Base-by-base conservation (phyloP, 2,329 filamentous ascomycete genomes). In the Drechslerella stenobrocha region DNA sequence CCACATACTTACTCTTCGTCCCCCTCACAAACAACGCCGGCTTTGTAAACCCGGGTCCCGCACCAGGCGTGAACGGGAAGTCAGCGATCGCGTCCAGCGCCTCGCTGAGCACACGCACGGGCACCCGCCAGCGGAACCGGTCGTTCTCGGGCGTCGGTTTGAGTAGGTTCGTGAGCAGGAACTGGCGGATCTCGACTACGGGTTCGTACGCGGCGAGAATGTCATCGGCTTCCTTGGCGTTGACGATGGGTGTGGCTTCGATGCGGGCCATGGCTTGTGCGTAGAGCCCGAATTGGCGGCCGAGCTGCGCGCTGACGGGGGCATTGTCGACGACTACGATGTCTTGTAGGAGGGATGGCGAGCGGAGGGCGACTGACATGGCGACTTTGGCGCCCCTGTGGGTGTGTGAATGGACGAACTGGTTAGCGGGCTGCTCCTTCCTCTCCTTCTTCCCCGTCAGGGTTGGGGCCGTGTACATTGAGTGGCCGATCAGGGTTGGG, bases 261-360 rank as follows among this genome's bases (percentile, higher is more conserved):
- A 98, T 87, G 70, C 84, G 82, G 73, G 84, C 84, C 91, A 98
- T 96, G 63, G 85, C 92, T 53, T 84, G 83, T 20, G 95, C 81
- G 77, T 96, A 97, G 69, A 83, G 84, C 2, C 81, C 83, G 75
- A 97, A 97, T 74, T 87, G 84, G 70, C 82, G 84, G 70, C 83
- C 82, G 2, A 97, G 81, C 0, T 83, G 82, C 11, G 87, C 88
- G 75, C 95, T 90, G 6, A 95, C 81, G 1, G 92, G 92, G 2
- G 91, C 90, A 75, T 97, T 97, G 78, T 97, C 92, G 9, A 97
- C 90, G 1, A 90, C 82, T 24, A 96, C 82, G 52, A 97, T 79
- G 72, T 87, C 84, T 13, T 81, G 80, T 63, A 96, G 81, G 1
- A 85, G 78, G 3, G 83, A 79, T 0, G 89, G 89, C 0, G 84